Evolutionary conservation across 2,329 filamentous ascomycete species (phyloP), one percentile per base, ranked within the genome.

Genomic region (Allantophomopsis cytisporea): DNA sequence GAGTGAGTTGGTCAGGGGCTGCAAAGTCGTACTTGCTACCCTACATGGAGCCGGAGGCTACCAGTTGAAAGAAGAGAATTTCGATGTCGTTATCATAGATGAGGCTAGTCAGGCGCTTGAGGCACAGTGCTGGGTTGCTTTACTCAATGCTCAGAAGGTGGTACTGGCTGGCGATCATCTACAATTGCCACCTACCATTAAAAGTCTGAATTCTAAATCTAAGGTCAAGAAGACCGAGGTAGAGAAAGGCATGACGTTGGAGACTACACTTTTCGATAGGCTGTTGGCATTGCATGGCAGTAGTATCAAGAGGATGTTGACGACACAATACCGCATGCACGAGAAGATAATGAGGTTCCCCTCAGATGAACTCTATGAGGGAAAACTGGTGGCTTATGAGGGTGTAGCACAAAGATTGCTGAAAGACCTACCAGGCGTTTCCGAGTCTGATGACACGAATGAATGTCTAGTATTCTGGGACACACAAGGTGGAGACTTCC

Each of bases 301-400:
- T 1, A 67, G 66, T 4, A 87, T 98, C 62, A 96, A 96, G 64
- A 71, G 83, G 38, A 94, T 96, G 84, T 73, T 98, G 17, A 96
- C 86, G 4, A 94, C 83, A 4, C 91, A 98, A 62, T 98, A 98
- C 59, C 86, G 91, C 31, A 98, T 98, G 91, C 87, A 98, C 56
- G 82, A 94, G 54, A 77, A 69, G 39, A 96, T 98, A 51, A 96
- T 96, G 88, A 72, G 76, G 6, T 98, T 95, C 52, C 89, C 91
- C 0, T 95, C 89, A 0, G 73, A 83, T 45, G 80, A 89, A 54
- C 68, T 96, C 10, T 98, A 98, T 61, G 84, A 85, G 44, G 75
- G 73, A 2, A 80, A 80, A 51, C 72, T 98, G 1, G 64, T 88
- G 2, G 89, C 91, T 1, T 87, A 83, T 1, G 83, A 89, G 4